Evolutionary conservation across 805 yeast genomes (phyloP), one percentile per base, ranked within the genome.

Genomic region (Wickerhamomyces alni): DNA sequence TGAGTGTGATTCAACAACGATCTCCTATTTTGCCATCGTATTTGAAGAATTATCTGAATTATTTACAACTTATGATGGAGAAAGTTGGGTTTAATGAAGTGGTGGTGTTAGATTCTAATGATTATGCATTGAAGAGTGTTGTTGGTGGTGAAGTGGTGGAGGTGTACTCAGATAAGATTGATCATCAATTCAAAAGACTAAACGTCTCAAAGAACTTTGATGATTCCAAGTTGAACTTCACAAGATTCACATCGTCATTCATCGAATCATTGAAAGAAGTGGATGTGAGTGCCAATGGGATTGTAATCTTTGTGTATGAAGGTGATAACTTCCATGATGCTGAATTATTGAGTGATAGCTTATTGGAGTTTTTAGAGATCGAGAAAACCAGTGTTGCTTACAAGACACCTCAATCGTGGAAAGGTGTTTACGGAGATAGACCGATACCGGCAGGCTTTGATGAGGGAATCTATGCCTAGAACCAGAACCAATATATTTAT

Each of bases 321-420:
- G 97, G 98, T 26, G 97, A 89, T 59, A 91, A 91, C 58, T 73
- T 80, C 22, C 54, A 59, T 17, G 96, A 88, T 57, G 93, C 94
- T 3, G 66, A 65, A 32, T 45, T 55, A 9, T 59, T 82, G 44
- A 78, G 84, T 2, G 45, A 46, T 11, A 57, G 59, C 25, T 56
- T 69, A 3, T 47, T 57, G 6, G 48, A 60, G 5, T 44, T 64
- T 16, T 49, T 66, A 21, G 55, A 43, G 8, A 22, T 57, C 7
- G 36, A 48, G 10, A n/a, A 35, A 32, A 45, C 49, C 15, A 28
- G 33, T 22, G 28, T n/a, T n/a, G n/a, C 44, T 6, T 75, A 79
- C 73, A 47, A 57, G 9, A 65, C 66, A 8, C 97, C 98, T 0
- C 63, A 69, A 13, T 84, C 95, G 28, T 89, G 98, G 98, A 57